Evolutionary conservation across 805 yeast species (phyloP).

Genomic region (Saccharomyces jurei): DNA sequence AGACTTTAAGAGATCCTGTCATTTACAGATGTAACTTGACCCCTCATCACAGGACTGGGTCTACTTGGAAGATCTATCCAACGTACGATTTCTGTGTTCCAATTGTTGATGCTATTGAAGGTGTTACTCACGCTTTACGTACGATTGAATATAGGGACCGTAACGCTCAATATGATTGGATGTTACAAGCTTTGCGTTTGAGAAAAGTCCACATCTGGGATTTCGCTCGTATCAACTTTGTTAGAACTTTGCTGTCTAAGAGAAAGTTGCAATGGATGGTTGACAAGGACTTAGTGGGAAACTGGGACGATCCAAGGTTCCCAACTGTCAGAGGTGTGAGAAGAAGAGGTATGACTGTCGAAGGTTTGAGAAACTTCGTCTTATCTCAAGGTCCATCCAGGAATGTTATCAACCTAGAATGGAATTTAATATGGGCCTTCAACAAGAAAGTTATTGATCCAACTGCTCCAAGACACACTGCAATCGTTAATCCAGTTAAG

Average conservation of each 20-base stretch:
- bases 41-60: constrained; percentile 96
- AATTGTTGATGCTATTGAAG: constrained; percentile 89
- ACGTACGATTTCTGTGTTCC: constrained; percentile 99
- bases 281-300: constrained; percentile 74
- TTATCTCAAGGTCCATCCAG: constrained; percentile 96
- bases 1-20: constrained; percentile 95
- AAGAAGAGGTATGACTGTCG: constrained; percentile 99
- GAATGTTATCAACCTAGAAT: constrained; percentile 92
- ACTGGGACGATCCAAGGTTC: constrained; percentile 99
- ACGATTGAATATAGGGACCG: constrained; percentile 98
- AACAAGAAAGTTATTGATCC: constrained; percentile 98
- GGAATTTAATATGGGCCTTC: constrained; percentile 96
- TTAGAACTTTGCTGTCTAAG: constrained; percentile 90
- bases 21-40: constrained; percentile 94
- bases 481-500: constrained; percentile 66
- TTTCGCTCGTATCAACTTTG: constrained; percentile 93
- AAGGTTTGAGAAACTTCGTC: constrained; percentile 90
- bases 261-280: constrained; percentile 99
- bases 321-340: constrained; percentile 99
- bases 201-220: constrained; percentile 97
- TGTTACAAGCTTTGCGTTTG: constrained; percentile 68
- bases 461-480: constrained; percentile 90
- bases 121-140: constrained; percentile 96
- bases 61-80: constrained; percentile 92
- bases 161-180: constrained; percentile 97